Evolutionary conservation across 129 eudicot species (phyloP).

Genomic region (carrot (Daucus carota)): DH1_v3.0 NC_030384.2:45322501-45323000

Average conservation of each 20-base stretch:
- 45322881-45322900: neutral
- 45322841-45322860: neutral
- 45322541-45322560: constrained; percentile 99
- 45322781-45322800: constrained; percentile 95
- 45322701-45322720: neutral
- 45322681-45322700: neutral
- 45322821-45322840: neutral
- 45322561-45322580: constrained; percentile 72
- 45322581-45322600: neutral
- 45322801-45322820: constrained; percentile 81
- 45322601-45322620: neutral
- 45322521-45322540: constrained; percentile 83
- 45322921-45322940: neutral
- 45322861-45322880: neutral
- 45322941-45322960: neutral
- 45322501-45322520: constrained; percentile 86
- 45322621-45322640: neutral
- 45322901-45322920: neutral
- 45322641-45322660: neutral
- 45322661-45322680: neutral
- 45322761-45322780: constrained; percentile 82
- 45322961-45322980: neutral
- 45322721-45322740: constrained; percentile 5
- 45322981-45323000: neutral
- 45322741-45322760: constrained; percentile 70